Evolutionary conservation across 306 rosid genomes (phyloP).

Genomic region (Vigna nakashimae): DNA sequence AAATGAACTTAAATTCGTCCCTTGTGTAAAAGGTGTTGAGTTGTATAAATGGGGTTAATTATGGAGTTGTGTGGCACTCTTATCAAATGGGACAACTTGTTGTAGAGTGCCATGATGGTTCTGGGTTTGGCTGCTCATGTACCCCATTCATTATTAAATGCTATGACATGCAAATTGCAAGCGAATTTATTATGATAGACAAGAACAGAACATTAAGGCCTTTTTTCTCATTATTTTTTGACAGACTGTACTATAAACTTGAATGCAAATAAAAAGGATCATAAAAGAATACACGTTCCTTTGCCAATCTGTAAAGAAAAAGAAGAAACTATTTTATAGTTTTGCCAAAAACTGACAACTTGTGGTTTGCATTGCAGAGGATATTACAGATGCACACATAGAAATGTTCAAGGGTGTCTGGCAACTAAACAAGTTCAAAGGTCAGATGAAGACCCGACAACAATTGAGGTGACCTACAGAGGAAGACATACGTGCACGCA

Average conservation of each 20-base stretch:
- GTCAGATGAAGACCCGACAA: slow-evolving; percentile 61
- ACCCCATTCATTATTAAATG: slow-evolving; percentile 19
- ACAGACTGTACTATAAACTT: background rate
- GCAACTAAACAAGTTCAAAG: slow-evolving; percentile 87
- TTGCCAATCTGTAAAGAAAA: background rate
- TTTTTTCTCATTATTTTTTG: slow-evolving; percentile 5
- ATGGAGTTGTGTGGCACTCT: background rate
- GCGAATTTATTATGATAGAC: background rate
- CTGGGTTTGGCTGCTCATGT: background rate
- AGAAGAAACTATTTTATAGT: background rate
- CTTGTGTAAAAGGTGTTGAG: too few species aligned
- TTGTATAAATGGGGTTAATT: background rate
- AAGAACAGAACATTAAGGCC: background rate
- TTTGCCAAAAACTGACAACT: background rate
- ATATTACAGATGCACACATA: slow-evolving; percentile 80
- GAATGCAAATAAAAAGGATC: too few species aligned
- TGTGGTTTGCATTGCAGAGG: slow-evolving; percentile 57
- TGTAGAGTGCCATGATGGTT: background rate
- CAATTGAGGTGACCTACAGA: slow-evolving; percentile 55
- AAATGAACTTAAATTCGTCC: too few species aligned
- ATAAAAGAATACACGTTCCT: too few species aligned
- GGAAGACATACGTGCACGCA: slow-evolving; percentile 71
- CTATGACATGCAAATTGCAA: slow-evolving; percentile 19
- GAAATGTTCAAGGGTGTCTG: slow-evolving; percentile 60
- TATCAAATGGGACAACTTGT: background rate